Percentiles rank a stretch among this genome's conserved stretches.
Conservation (phyloP, 352 stramenopile genomes). For the Albugo candida region DNA sequence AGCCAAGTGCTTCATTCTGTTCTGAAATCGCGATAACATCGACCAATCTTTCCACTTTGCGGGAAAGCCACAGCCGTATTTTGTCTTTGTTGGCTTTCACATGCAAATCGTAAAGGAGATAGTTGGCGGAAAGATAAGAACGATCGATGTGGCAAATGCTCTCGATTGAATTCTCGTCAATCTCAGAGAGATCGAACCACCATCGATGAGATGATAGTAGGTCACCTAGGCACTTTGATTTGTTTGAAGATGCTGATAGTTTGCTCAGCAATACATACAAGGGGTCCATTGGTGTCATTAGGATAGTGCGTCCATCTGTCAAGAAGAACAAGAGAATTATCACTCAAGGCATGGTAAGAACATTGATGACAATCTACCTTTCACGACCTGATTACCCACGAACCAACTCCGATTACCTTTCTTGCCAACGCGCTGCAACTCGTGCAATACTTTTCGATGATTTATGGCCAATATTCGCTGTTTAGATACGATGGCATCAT, state of each 20-base stretch:
- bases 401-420: conserved; percentile 49
- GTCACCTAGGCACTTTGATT: no score
- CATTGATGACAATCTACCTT: conserved; percentile 13
- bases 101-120: conserved; percentile 24
- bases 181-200: conserved; percentile 25
- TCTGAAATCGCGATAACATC: no score
- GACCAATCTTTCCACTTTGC: conserved; percentile 14
- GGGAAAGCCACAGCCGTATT: conserved; percentile 21
- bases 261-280: conserved; percentile 51
- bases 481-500: no score
- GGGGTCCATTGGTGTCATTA: conserved; percentile 46
- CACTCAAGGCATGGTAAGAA: background rate
- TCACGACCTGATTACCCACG: conserved; percentile 40
- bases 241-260: conserved; percentile 12
- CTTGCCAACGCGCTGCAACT: no score
- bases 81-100: conserved; percentile 40
- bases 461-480: no score
- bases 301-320: conserved; percentile 31
- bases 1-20: no score
- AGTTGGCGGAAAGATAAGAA: no score
- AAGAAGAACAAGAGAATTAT: background rate
- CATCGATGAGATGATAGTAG: no score
- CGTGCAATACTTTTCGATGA: no score
- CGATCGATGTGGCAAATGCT: conserved; percentile 1
- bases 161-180: conserved; percentile 15